Base-by-base conservation (phyloP, 1,284 basidiomycete genomes). In the Ganoderma leucocontextum region DNA sequence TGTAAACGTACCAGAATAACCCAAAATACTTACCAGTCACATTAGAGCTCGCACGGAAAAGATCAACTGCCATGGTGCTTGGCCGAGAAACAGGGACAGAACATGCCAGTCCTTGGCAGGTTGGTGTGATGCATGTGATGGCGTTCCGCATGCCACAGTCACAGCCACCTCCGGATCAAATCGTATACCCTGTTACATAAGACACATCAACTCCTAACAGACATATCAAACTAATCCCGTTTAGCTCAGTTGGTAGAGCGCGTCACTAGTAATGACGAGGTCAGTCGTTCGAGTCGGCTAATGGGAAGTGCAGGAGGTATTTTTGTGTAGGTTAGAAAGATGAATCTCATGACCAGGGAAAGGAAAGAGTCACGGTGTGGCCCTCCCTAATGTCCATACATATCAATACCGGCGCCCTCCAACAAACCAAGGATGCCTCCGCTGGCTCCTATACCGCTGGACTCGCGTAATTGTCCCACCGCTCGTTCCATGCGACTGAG, bases 171-270 rank as follows among this genome's bases (percentile, higher is more conserved):
- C 44, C 6, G 13, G 5, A 7, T 42, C 15, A n/a, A n/a, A n/a
- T n/a, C n/a, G n/a, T n/a, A n/a, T n/a, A n/a, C n/a, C n/a, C n/a
- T n/a, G n/a, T n/a, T n/a, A n/a, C n/a, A n/a, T n/a, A n/a, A n/a
- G n/a, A n/a, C n/a, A n/a, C n/a, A n/a, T n/a, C n/a, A n/a, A n/a
- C n/a, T n/a, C n/a, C n/a, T n/a, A n/a, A n/a, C n/a, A n/a, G n/a
- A n/a, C n/a, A n/a, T n/a, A n/a, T n/a, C n/a, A n/a, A n/a, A n/a
- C n/a, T 12, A 49, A 10, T 76, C 76, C 74, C 74, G 70, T 69
- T 84, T 85, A 85, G 83, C 85, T 85, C 84, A 85, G 84, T 81
- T 84, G 84, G 85, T 86, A 85, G 83, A 85, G 83, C 84, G 85
- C 84, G 82, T 84, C 83, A 85, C 85, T 85, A 86, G 85, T 85